Percentiles rank a stretch among this genome's conserved stretches.
Conservation (phyloP, 306 rosid genomes). For the Malus domestica region DNA sequence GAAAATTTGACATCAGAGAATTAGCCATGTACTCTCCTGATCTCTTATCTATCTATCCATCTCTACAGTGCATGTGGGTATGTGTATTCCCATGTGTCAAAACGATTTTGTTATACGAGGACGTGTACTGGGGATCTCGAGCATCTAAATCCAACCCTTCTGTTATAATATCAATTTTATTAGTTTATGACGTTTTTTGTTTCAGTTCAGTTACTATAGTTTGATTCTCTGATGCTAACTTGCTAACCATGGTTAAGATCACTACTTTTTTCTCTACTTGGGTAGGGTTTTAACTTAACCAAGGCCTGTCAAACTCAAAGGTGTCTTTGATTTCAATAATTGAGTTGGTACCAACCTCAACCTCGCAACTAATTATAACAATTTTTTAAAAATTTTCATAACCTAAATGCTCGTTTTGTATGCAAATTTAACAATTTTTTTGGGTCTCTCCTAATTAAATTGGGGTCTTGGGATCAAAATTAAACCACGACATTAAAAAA, state of each 20-base stretch:
- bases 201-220: not conserved
- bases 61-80: not conserved
- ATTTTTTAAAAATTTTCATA: not conserved
- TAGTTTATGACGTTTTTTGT: not conserved
- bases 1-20: too few species aligned
- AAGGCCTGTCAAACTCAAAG: not conserved
- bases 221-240: not conserved
- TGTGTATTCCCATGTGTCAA: not conserved
- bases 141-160: slow-evolving; percentile 7
- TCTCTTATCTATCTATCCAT: not conserved
- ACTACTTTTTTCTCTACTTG: not conserved
- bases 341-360: not conserved
- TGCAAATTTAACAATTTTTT: not conserved
- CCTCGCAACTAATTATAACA: not conserved
- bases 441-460: not conserved
- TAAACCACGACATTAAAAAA: not conserved
- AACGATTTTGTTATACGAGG: slow-evolving; percentile 8
- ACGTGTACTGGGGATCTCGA: slow-evolving; percentile 26
- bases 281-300: not conserved
- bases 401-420: not conserved
- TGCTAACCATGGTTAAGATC: not conserved
- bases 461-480: not conserved
- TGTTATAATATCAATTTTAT: not conserved
- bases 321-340: slow-evolving; percentile 1
- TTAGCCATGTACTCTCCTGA: not conserved